Percentiles rank a stretch among this genome's conserved stretches.
Evolutionary conservation across 2,329 filamentous ascomycete species (phyloP).

Genomic region (Penicillium sp.): DNA sequence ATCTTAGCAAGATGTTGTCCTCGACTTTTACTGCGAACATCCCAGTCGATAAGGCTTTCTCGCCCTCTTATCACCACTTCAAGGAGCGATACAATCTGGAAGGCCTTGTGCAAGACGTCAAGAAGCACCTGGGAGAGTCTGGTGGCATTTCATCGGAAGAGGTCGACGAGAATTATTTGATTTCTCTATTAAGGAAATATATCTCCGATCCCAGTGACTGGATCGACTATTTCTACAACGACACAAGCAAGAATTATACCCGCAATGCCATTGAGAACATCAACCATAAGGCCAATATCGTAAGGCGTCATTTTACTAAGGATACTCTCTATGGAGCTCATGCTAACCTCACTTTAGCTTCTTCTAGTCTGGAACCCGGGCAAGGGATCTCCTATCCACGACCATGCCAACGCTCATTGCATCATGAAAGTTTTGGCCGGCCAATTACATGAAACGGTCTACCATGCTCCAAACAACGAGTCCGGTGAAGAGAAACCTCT

Average conservation of each 20-base stretch:
- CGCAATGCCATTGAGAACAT: conserved; percentile 39
- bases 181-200: conserved; percentile 33
- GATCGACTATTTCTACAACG: conserved; percentile 34
- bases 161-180: conserved; percentile 30
- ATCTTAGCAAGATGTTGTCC: conserved; percentile 18
- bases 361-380: conserved; percentile 41
- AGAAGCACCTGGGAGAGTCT: conserved; percentile 30
- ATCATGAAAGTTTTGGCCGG: conserved; percentile 42
- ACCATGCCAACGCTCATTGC: conserved; percentile 43
- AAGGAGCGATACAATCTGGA: conserved; percentile 28
- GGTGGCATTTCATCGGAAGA: conserved; percentile 32
- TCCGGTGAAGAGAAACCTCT: conserved; percentile 22
- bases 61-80: conserved; percentile 21
- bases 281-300: conserved; percentile 38
- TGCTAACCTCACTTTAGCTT: conserved; percentile 22
- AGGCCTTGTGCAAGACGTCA: conserved; percentile 33
- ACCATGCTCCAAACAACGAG: conserved; percentile 22
- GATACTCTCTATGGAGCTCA: not conserved
- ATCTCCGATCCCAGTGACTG: conserved; percentile 33
- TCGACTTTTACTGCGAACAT: conserved; percentile 17
- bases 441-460: conserved; percentile 34
- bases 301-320: conserved; percentile 10
- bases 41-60: conserved; percentile 14
- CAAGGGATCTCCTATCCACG: conserved; percentile 41
- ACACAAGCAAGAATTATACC: conserved; percentile 38